These are phyloP conservation scores for Sporothrix euskadiensis DNA, from an alignment of 2,329 filamentous ascomycete species.

Conservation along the genomic window DNA sequence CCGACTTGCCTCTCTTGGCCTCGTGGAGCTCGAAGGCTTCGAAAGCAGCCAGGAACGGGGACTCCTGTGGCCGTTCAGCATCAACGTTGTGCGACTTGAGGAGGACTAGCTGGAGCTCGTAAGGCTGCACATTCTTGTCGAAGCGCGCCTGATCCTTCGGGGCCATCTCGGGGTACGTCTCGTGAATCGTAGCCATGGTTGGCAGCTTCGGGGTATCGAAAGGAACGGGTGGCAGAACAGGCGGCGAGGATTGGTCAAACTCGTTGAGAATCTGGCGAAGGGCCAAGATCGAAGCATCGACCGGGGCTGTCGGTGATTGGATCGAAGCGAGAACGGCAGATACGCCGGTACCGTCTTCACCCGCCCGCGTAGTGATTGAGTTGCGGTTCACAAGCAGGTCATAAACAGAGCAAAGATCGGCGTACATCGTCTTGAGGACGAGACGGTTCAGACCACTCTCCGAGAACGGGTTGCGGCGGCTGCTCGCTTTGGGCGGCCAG, in stretches of 20 bases:
- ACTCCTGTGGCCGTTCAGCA: conserved; percentile 52
- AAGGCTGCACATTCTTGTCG: conserved; percentile 70
- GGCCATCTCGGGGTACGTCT: conserved; percentile 64
- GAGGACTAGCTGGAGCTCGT: conserved; percentile 76
- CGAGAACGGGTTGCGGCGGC: conserved; percentile 86
- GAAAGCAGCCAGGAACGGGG: conserved; percentile 69
- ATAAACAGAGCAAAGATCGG: conserved; percentile 83
- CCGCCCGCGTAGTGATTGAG: conserved; percentile 73
- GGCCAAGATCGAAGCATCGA: conserved; percentile 64
- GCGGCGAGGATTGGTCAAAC: conserved; percentile 85
- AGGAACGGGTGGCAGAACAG: conserved; percentile 85
- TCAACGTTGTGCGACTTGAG: conserved; percentile 80
- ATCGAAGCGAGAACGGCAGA: conserved; percentile 28
- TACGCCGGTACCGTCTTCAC: conserved; percentile 50
- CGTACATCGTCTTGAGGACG: conserved; percentile 78
- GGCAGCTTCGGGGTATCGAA: conserved; percentile 84
- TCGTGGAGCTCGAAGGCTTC: conserved; percentile 70
- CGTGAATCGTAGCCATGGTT: conserved; percentile 63
- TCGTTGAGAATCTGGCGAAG: conserved; percentile 80
- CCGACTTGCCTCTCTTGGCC: conserved; percentile 58
- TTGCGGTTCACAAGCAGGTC: conserved; percentile 83
- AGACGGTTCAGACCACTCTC: conserved; percentile 84
- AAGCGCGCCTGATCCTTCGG: conserved; percentile 74
- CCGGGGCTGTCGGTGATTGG: conserved; percentile 41
- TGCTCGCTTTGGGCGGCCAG: conserved; percentile 90